Evolutionary conservation across 495 filamentous ascomycete species (phyloP), one percentile per base, ranked within the genome.

Genomic region (Xylaria flabelliformis): DNA sequence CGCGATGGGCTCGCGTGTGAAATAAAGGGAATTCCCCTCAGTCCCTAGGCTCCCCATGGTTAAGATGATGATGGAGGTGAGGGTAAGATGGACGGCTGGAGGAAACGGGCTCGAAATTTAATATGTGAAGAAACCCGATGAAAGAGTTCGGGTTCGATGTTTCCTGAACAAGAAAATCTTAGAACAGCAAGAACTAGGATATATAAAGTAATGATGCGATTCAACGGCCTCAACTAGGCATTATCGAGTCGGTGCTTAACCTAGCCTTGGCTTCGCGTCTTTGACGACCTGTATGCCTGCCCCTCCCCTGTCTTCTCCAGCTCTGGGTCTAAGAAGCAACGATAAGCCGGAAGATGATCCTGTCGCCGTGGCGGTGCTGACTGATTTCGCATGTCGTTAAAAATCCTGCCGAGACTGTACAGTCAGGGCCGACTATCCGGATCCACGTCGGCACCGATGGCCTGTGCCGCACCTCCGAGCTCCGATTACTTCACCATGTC

Each of bases 1-100:
- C 9, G 86, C 86, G 34, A 87, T 86, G 4, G 68, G 68, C 39
- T 70, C 68, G 29, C 53, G 21, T 32, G 8, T 56, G 12, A 32
- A 29, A n/a, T 51, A 51, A 8, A 3, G 48, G n/a, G 48, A 51
- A 10, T 51, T 21, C 13, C 48, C 19, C 4, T 51, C n/a, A 4
- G 48, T 51, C 48, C 48, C 48, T 21, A 51, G n/a, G 48, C 48
- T 51, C 9, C 48, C 48, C 48, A 51, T 51, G 48, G 48, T 51
- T n/a, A 51, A 51, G 48, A 51, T 8, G 7, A n/a, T 51, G 48
- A 21, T 21, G 9, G 2, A 17, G n/a, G 48, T 51, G 19, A 21
- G n/a, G 19, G 46, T 36, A 34, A 34, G 32, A 34, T 34, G 32
- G 46, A 4, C 2, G n/a, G 19, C 21, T 21, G 19, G 48, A 51